Conservation (phyloP, 2,329 filamentous ascomycete genomes). For the Aspergillus costaricaensis region DNA sequence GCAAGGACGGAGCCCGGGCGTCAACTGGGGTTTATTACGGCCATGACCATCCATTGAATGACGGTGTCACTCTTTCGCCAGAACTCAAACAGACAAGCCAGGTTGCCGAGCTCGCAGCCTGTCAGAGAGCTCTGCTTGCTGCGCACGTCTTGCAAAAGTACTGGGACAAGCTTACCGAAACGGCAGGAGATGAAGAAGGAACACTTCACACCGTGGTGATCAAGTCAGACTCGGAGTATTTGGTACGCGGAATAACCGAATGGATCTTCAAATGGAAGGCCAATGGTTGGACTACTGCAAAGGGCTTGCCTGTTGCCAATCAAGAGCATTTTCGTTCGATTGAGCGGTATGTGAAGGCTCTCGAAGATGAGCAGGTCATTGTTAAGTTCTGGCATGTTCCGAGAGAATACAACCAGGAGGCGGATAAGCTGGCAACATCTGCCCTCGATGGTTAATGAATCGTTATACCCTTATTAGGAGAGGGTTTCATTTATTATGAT, state of each 20-base stretch:
- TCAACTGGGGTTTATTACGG: background rate
- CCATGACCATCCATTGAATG: background rate
- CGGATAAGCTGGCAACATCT: background rate
- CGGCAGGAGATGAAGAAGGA: background rate
- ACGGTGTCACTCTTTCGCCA: rapidly evolving
- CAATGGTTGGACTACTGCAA: background rate
- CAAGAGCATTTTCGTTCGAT: background rate
- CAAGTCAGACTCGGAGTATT: background rate
- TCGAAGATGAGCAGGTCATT: background rate
- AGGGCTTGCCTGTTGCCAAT: background rate
- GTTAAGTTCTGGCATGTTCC: background rate
- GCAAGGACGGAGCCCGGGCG: background rate
- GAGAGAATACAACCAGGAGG: background rate
- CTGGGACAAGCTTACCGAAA: background rate
- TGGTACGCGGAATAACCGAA: background rate
- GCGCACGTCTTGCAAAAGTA: background rate
- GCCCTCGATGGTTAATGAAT: background rate
- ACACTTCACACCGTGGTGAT: background rate
- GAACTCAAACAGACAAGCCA: background rate
- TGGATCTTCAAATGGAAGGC: background rate
- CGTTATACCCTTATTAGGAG: no score
- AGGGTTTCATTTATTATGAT: no score
- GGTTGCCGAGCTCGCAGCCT: conserved; percentile 5
- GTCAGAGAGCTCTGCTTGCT: background rate
- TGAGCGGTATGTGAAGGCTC: background rate